phyloP scores from a whole-genome alignment of 148 eudicot species.

The Tetragonia tetragonoides region DNA sequence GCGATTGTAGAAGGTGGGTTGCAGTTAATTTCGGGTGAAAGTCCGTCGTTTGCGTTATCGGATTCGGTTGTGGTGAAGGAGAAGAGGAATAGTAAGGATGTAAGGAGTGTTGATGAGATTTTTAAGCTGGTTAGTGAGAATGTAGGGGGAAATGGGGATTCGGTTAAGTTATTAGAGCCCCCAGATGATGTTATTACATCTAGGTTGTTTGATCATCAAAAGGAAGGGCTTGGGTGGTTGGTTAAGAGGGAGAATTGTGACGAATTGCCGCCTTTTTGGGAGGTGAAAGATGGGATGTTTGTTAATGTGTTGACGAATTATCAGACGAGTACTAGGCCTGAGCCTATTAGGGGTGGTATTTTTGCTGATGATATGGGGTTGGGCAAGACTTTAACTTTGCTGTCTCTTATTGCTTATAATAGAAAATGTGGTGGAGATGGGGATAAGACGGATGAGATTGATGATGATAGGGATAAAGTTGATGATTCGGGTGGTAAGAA shows the following conservation, averaged over 20 bases:
- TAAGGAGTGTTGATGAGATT: slow-evolving; percentile 67
- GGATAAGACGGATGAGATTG: slow-evolving; percentile 28
- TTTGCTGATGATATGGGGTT: slow-evolving; percentile 98
- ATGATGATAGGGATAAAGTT: slow-evolving; percentile 15
- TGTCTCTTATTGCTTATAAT: slow-evolving; percentile 71
- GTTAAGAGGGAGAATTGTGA: slow-evolving; percentile 61
- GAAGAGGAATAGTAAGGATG: slow-evolving; percentile 37
- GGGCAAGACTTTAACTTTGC: slow-evolving; percentile 86
- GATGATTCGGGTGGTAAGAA: slow-evolving; percentile 23
- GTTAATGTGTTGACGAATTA: slow-evolving; percentile 77
- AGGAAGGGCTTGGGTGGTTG: slow-evolving; percentile 87
- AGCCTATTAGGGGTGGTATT: slow-evolving; percentile 82
- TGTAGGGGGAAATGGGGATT: slow-evolving; percentile 37
- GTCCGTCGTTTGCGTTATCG: slow-evolving; percentile 52
- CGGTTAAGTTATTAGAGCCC: slow-evolving; percentile 51
- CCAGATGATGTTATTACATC: slow-evolving; percentile 56
- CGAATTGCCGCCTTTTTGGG: slow-evolving; percentile 94
- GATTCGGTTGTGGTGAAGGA: slow-evolving; percentile 65
- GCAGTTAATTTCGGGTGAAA: slow-evolving; percentile 44
- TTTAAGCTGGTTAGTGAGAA: slow-evolving; percentile 65
- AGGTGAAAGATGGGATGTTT: slow-evolving; percentile 49
- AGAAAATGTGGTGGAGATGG: slow-evolving; percentile 12
- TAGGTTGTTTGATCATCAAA: slow-evolving; percentile 73
- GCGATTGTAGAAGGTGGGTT: slow-evolving; percentile 51
- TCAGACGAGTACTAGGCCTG: slow-evolving; percentile 55